phyloP scores from a whole-genome alignment of 75 land plant genomes.

The Cunninghamia lanceolata region DNA sequence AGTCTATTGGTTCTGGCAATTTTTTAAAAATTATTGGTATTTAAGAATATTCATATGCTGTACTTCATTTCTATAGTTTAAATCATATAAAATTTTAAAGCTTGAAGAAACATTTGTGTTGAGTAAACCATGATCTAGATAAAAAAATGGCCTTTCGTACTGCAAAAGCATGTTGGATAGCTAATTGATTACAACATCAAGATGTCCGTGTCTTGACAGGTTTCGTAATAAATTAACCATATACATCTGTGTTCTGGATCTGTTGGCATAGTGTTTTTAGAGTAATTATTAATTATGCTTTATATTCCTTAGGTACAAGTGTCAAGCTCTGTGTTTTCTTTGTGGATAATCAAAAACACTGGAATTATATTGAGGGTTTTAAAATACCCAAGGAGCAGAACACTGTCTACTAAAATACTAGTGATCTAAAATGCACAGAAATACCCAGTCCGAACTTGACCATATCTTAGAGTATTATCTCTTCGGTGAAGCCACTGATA shows the following conservation, averaged over 20 bases:
- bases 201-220: not conserved
- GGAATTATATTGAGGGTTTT: not conserved
- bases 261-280: not conserved
- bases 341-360: not conserved
- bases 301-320: not conserved
- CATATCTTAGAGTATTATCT: not conserved
- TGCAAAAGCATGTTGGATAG: not conserved
- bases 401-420: not conserved
- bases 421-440: not conserved
- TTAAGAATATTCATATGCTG: not conserved
- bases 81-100: not conserved
- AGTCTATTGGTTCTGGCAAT: not conserved
- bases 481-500: not conserved
- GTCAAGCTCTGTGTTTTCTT: not conserved
- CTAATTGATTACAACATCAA: not conserved
- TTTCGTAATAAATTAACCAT: not conserved
- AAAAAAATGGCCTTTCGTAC: not conserved
- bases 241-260: not conserved
- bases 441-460: not conserved
- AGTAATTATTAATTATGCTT: not conserved
- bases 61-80: not conserved
- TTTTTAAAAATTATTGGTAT: not conserved
- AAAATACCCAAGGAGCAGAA: not conserved
- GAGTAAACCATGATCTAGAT: not conserved
- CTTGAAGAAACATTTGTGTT: not conserved